Conservation (phyloP, 176 grass and related monocot genomes). For the Ampelocalamus luodianensis region DNA sequence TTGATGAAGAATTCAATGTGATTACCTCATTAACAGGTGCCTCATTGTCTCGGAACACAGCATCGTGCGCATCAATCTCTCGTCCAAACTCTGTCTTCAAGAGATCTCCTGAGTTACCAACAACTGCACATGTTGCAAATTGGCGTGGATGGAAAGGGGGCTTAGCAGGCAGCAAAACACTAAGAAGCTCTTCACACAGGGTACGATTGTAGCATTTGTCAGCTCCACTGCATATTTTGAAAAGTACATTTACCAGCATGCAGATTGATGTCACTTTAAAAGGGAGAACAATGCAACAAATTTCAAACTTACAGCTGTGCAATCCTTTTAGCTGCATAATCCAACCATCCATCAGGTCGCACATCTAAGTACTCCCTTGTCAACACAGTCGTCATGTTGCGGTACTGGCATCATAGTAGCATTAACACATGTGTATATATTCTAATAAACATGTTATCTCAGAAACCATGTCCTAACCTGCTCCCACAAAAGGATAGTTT, state of each 20-base stretch:
- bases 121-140: constrained; percentile 86
- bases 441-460: constrained; percentile 25
- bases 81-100: constrained; percentile 95
- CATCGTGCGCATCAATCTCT: constrained; percentile 96
- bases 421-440: constrained; percentile 35
- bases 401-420: constrained; percentile 64
- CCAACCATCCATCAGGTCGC: constrained; percentile 89
- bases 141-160: constrained; percentile 93
- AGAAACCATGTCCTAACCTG: constrained; percentile 59
- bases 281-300: constrained; percentile 7
- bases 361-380: constrained; percentile 99
- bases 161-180: constrained; percentile 80
- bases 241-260: constrained; percentile 20
- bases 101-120: constrained; percentile 97
- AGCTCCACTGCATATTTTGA: constrained; percentile 62
- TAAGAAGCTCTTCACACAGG: constrained; percentile 92
- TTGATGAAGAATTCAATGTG: constrained; percentile 26
- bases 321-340: constrained; percentile 94
- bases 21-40: constrained; percentile 95
- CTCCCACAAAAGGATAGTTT: constrained; percentile 90
- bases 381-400: constrained; percentile 95
- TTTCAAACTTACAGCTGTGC: constrained; percentile 81
- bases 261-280: constrained; percentile 8
- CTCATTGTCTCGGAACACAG: constrained; percentile 96
- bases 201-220: constrained; percentile 94